phyloP scores from a whole-genome alignment of 2,329 filamentous ascomycete species.

The Aspergillus aculeatus region DNA sequence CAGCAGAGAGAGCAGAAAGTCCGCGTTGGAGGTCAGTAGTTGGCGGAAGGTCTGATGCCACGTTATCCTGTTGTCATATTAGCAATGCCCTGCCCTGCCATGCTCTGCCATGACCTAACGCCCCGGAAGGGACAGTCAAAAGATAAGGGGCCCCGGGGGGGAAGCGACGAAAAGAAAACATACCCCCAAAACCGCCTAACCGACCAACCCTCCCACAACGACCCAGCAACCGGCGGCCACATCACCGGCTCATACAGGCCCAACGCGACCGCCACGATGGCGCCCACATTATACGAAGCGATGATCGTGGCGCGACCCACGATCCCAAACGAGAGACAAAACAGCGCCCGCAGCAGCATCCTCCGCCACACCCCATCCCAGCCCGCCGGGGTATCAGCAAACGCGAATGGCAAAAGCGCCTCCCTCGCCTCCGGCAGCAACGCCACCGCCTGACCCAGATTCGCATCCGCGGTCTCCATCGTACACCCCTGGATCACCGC shows the following conservation, averaged over 20 bases:
- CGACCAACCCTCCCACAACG: conserved; percentile 11
- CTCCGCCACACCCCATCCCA: not conserved
- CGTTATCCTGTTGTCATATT: conserved; percentile 3
- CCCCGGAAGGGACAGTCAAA: too few species aligned
- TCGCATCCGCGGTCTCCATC: conserved; percentile 8
- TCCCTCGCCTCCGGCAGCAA: conserved; percentile 2
- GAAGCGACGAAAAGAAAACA: not conserved
- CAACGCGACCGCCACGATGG: conserved; percentile 6
- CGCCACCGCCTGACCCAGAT: not conserved
- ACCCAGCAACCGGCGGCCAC: conserved; percentile 21
- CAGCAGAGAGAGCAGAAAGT: conserved; percentile 14
- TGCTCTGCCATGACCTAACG: too few species aligned
- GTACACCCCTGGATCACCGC: conserved; percentile 14
- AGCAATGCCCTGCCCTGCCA: not conserved
- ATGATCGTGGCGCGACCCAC: conserved; percentile 15
- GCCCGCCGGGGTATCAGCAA: too few species aligned
- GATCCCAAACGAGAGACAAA: conserved; percentile 19
- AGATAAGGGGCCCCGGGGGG: too few species aligned
- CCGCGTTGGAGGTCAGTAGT: conserved; percentile 13
- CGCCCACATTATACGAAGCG: conserved; percentile 11
- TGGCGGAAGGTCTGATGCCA: conserved; percentile 24
- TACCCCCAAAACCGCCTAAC: conserved; percentile 22
- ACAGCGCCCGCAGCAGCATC: conserved; percentile 6
- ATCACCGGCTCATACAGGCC: conserved; percentile 10
- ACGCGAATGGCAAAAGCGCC: not conserved